These are phyloP conservation scores for Xylaria polymorpha DNA, from an alignment of 2,329 filamentous ascomycete genomes.

Conservation along the genomic window DNA sequence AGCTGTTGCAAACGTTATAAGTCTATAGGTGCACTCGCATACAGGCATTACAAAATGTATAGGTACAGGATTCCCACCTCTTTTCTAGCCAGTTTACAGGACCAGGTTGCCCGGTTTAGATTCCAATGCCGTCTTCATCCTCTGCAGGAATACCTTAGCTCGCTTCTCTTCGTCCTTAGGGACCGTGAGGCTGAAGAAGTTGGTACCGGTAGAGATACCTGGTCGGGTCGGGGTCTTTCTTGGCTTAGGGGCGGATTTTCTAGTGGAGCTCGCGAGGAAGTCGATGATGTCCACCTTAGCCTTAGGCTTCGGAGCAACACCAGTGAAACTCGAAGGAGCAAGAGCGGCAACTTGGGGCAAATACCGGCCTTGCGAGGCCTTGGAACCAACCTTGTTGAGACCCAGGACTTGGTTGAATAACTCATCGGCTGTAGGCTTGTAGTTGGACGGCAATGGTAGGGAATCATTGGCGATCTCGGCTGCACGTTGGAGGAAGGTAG, in stretches of 20 bases:
- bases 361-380: slow-evolving; percentile 72
- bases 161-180: slow-evolving; percentile 83
- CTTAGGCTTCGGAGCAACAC: slow-evolving; percentile 51
- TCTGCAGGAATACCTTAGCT: slow-evolving; percentile 83
- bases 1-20: slow-evolving; percentile 36
- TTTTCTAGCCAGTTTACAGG: slow-evolving; percentile 56
- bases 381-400: slow-evolving; percentile 63
- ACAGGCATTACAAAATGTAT: slow-evolving; percentile 39
- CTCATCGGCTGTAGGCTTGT: slow-evolving; percentile 78
- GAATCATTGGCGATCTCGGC: slow-evolving; percentile 88
- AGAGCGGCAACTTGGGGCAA: slow-evolving; percentile 76
- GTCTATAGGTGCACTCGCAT: slow-evolving; percentile 41
- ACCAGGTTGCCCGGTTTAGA: slow-evolving; percentile 81
- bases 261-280: slow-evolving; percentile 67
- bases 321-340: slow-evolving; percentile 57
- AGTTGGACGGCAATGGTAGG: slow-evolving; percentile 74
- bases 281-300: slow-evolving; percentile 83
- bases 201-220: slow-evolving; percentile 67
- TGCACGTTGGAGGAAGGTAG: slow-evolving; percentile 87
- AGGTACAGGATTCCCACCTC: slow-evolving; percentile 40
- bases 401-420: slow-evolving; percentile 92
- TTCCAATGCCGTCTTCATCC: slow-evolving; percentile 86
- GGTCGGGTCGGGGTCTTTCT: slow-evolving; percentile 55
- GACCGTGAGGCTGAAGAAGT: slow-evolving; percentile 85
- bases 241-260: slow-evolving; percentile 44